Percentiles rank a stretch among this genome's conserved stretches.
Evolutionary conservation across 1,284 basidiomycete genomes (phyloP).

Genomic region (Gymnopus androsaceus): DNA sequence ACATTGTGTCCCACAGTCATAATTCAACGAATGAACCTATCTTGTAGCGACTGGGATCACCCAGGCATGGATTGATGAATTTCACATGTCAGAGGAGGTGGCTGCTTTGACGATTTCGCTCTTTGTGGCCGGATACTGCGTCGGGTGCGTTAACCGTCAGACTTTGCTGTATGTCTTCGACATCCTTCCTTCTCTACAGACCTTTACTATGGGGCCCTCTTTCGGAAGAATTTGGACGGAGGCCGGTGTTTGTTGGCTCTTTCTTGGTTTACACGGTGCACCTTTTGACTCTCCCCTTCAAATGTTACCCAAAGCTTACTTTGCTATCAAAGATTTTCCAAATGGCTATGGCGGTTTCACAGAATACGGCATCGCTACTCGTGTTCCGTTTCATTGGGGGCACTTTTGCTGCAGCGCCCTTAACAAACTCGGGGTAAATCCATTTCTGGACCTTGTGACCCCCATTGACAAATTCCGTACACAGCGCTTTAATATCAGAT

Average conservation of each 20-base stretch:
- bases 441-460: not conserved
- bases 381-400: constrained; percentile 74
- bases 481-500: constrained; percentile 57
- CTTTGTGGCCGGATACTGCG: constrained; percentile 57
- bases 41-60: constrained; percentile 52
- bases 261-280: constrained; percentile 70
- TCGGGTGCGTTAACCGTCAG: constrained; percentile 41
- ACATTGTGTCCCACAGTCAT: too few relatives aligned
- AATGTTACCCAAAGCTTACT: not conserved
- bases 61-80: constrained; percentile 49
- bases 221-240: constrained; percentile 56
- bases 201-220: too few relatives aligned
- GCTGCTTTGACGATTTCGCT: constrained; percentile 50
- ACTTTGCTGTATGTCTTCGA: too few relatives aligned
- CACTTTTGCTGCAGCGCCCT: constrained; percentile 51
- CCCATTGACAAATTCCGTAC: not conserved
- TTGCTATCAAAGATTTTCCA: constrained; percentile 50
- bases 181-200: too few relatives aligned
- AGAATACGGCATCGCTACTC: constrained; percentile 62
- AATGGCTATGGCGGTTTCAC: constrained; percentile 58
- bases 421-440: constrained; percentile 53
- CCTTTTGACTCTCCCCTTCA: too few relatives aligned
- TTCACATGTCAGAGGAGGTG: constrained; percentile 57
- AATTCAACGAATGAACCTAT: not conserved
- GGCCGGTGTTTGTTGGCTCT: constrained; percentile 67